Base-by-base conservation (phyloP, 805 yeast genomes). In the Wickerhamiella sergipiensis region DNA sequence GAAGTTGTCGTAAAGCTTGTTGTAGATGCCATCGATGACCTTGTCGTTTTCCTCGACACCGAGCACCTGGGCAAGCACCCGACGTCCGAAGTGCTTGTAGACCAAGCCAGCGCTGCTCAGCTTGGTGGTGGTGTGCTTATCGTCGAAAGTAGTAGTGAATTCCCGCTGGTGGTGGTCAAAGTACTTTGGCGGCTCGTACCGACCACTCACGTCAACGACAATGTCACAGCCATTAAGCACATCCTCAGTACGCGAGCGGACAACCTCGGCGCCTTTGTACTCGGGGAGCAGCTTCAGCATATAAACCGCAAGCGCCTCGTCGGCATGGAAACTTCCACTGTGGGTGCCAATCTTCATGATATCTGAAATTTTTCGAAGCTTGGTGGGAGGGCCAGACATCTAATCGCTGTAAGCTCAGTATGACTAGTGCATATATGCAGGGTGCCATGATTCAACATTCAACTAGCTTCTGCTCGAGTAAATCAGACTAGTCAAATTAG, bases 161-260 rank as follows among this genome's bases (percentile, higher is more conserved):
- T 84, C 97, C 56, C 97, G 78, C 71, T 92, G 98, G 69, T 92
- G 98, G 64, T 92, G 98, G 66, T 92, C 98, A 66, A 86, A 90
- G 65, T 74, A 85, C 68, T 89, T 89, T 43, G 71, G 72, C 13
- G 83, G 85, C 64, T 88, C 95, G 66, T 89, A 92, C 64, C 84
- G 75, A 13, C 95, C 98, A 63, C 94, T 78, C 48, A 92, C 98
- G 69, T 92, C 98, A 51, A 92, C 90, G 33, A 92, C 95, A 52
- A 92, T 84, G 66, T 90, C 97, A 61, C 94, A 80, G 44, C 70
- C 72, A 57, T 85, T 96, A 83, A 95, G 84, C 51, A 79, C 83
- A 15, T 71, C 77, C 9, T 89, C 83, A 54, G 81, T 82, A 71
- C 98, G 78, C 3, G 96, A 84, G 65, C 98, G 80, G 19, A 85